These are phyloP conservation scores for Sugiyamaella neomexicana DNA, from an alignment of 1,139 yeast genomes.

Conservation along the genomic window DNA sequence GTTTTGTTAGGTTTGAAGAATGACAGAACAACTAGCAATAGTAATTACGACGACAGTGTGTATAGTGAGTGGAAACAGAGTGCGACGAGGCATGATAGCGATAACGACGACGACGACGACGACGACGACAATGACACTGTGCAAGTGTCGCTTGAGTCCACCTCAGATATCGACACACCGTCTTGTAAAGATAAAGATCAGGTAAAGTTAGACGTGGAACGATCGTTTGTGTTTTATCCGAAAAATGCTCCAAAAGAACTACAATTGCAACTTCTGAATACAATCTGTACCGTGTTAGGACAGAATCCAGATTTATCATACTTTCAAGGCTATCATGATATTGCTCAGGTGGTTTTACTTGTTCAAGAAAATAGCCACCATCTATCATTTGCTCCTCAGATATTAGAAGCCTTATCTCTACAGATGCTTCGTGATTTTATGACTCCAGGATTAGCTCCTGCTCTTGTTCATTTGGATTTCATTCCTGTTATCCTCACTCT, in stretches of 20 bases:
- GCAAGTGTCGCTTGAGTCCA: too few relatives aligned
- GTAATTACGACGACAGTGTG: background rate
- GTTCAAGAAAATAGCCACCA: conserved; percentile 45
- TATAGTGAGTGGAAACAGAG: background rate
- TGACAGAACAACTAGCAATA: background rate
- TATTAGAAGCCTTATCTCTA: conserved; percentile 61
- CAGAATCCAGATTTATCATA: conserved; percentile 64
- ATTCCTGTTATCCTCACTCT: conserved; percentile 60
- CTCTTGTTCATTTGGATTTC: conserved; percentile 62
- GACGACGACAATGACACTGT: background rate
- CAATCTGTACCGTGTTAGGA: conserved; percentile 59
- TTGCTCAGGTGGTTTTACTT: conserved; percentile 67
- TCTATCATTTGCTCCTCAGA: conserved; percentile 34
- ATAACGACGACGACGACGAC: background rate
- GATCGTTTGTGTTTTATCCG: conserved; percentile 55
- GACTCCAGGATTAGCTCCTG: conserved; percentile 66
- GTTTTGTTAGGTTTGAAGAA: conserved; percentile 7
- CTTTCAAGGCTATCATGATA: conserved; percentile 92
- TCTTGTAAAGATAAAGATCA: conserved; percentile 65
- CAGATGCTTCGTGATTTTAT: conserved; percentile 78
- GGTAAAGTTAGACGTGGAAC: conserved; percentile 69
- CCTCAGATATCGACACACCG: background rate
- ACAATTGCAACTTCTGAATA: conserved; percentile 47
- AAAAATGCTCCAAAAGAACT: conserved; percentile 22
- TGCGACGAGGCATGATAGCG: background rate